Evolutionary conservation across 2,329 filamentous ascomycete species (phyloP), one percentile per base, ranked within the genome.

Genomic region (Aspergillus sp.): DNA sequence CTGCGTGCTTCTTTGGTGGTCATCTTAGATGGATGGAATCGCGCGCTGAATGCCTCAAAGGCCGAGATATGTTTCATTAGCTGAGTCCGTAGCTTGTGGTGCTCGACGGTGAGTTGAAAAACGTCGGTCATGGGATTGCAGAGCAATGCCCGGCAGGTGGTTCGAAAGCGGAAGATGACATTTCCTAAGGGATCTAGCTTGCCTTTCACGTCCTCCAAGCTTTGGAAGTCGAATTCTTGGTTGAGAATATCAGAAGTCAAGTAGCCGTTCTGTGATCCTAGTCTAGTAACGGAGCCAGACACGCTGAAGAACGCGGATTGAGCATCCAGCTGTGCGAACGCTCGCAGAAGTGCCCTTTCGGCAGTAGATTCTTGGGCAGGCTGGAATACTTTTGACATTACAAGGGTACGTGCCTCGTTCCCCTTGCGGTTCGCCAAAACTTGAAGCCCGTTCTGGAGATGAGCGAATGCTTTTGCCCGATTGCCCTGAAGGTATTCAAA

Each of bases 361-460:
- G 54, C 17, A 13, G 50, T 30, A 10, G n/a, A 17, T 13, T 44
- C 57, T 15, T 10, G 21, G 30, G 6, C 50, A 8, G 19, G 19
- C 21, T 32, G 27, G 8, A 32, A 32, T 2, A 52, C 17, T 5
- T 52, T 52, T 3, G 19, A 21, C 19, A 30, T 21, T 2, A 27
- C 23, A 38, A 42, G 23, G 8, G 19, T 27, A 5, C 42, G 36
- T 52, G 58, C 59, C 5, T 50, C 39, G 8, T 52, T 32, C 1
- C 50, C 50, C 17, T 39, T 39, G 4, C 36, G 19, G 19, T 38
- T 38, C 3, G 50, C 30, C 23, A 63, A 19, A 8, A 63, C 23
- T 4, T 41, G 49, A 19, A 63, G 21, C 3, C 61, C 61, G 15
- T 57, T 48, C 17, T 44, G 47, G 4, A 63, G 53, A 48, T 63